These are phyloP conservation scores for Colletotrichum sp. DNA, from an alignment of 2,329 filamentous ascomycete genomes.

Conservation along the genomic window DNA sequence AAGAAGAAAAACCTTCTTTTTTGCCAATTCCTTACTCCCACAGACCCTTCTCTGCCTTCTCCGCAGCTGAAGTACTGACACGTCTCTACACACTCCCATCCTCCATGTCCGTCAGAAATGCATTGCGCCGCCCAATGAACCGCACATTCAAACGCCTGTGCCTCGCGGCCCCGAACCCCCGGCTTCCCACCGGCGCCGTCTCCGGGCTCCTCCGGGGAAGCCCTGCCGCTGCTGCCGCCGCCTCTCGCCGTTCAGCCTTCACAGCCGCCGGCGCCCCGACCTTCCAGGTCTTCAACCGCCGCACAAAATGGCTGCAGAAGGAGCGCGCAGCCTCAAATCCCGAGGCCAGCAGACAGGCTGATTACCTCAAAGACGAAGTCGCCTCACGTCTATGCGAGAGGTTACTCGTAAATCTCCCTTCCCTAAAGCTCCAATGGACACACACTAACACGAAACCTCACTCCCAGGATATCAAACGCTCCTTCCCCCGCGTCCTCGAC, in stretches of 20 bases:
- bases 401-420: conserved; percentile 64
- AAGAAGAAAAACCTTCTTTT: not conserved
- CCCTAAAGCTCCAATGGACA: not conserved
- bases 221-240: not conserved
- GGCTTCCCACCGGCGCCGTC: not conserved
- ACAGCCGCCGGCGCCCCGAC: conserved; percentile 78
- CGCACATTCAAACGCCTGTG: conserved; percentile 12
- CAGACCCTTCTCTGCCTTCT: not conserved
- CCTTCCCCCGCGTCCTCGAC: conserved; percentile 85
- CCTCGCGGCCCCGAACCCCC: not conserved
- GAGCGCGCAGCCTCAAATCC: conserved; percentile 79
- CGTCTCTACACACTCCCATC: not conserved
- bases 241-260: conserved; percentile 63
- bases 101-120: conserved; percentile 18
- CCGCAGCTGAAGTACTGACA: not conserved
- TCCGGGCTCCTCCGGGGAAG: not conserved
- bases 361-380: conserved; percentile 94
- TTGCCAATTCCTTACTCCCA: not conserved
- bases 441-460: not conserved
- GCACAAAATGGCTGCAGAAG: conserved; percentile 88
- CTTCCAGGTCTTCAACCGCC: conserved; percentile 90
- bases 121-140: conserved; percentile 20
- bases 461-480: conserved; percentile 86
- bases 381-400: conserved; percentile 84
- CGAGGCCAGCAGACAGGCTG: conserved; percentile 77